phyloP scores from a whole-genome alignment of 345 rosid species.

The Eucalyptus tenuipes region DNA sequence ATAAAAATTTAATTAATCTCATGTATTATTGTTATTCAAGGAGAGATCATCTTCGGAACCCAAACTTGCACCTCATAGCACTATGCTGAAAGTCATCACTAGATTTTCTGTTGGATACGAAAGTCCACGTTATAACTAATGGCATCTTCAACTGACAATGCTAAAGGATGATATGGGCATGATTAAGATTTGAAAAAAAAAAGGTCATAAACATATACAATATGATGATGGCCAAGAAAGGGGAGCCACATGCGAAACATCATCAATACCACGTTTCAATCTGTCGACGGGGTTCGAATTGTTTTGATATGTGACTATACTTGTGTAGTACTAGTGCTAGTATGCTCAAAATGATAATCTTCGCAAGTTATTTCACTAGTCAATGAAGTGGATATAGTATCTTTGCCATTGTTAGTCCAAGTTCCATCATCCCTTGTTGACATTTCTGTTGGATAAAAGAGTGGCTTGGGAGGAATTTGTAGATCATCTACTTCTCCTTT shows the following conservation, averaged over 20 bases:
- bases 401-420: neutral
- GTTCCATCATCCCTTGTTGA: neutral
- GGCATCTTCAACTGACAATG: too few species aligned
- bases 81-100: too few species aligned
- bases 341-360: neutral
- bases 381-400: neutral
- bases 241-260: neutral
- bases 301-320: neutral
- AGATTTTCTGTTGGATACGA: too few species aligned
- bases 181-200: neutral
- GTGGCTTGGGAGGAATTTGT: neutral
- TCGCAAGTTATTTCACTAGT: rapidly evolving
- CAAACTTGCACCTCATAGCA: too few species aligned
- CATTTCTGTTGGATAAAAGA: neutral
- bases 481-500: neutral
- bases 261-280: neutral
- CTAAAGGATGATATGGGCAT: neutral
- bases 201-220: neutral
- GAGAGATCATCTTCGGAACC: too few species aligned
- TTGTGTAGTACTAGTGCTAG: neutral
- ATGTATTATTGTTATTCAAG: too few species aligned
- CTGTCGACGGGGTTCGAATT: rapidly evolving
- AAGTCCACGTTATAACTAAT: too few species aligned
- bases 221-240: neutral
- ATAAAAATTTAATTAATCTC: too few species aligned